Evolutionary conservation across 1,139 yeast genomes (phyloP), one percentile per base, ranked within the genome.

Genomic region (Magnusiomyces suaveolens): DNA sequence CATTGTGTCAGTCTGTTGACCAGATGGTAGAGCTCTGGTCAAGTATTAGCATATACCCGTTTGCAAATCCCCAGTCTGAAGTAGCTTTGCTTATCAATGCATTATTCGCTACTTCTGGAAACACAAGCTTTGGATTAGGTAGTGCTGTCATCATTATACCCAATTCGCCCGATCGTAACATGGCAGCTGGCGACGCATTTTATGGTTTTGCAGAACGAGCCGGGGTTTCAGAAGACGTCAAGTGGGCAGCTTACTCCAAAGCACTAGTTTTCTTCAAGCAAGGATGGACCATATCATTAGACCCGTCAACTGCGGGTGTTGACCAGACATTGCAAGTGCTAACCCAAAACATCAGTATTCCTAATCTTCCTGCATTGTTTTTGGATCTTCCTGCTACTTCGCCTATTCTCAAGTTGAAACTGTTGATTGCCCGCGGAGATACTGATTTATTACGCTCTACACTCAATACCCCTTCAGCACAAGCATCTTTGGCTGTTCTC

Each of bases 401-500:
- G 14, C 52, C 59, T 32, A 54, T 55, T 29, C 52, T 54, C 33
- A 50, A 57, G 51, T 21, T 52, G 12, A 53, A 54, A 41, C 51
- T 62, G 29, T 60, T 61, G 57, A 47, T 60, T 25, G 62, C 60
- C 12, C 58, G 62, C 14, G 68, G 67, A 10, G 68, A 65, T 51
- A 55, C 64, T 14, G 68, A 64, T 23, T 58, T 60, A 58, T 50
- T 60, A 44, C 58, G 68, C 20, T 47, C 64, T 2, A 54, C 50
- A 32, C 52, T 63, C 18, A 56, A 52, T 4, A 46, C 52, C 3
- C 59, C 59, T 1, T 60, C 62, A 1, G 66, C 66, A 6, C 51
- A 48, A 2, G 61, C 57, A 52, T 60, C 64, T 56, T 52, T 57
- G 20, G 50, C 46, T 10, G 59, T 59, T 14, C 57, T 65, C 25